Evolutionary conservation across 768 basidiomycete species (phyloP), one percentile per base, ranked within the genome.

Genomic region (Xerocomus spinulosus): DNA sequence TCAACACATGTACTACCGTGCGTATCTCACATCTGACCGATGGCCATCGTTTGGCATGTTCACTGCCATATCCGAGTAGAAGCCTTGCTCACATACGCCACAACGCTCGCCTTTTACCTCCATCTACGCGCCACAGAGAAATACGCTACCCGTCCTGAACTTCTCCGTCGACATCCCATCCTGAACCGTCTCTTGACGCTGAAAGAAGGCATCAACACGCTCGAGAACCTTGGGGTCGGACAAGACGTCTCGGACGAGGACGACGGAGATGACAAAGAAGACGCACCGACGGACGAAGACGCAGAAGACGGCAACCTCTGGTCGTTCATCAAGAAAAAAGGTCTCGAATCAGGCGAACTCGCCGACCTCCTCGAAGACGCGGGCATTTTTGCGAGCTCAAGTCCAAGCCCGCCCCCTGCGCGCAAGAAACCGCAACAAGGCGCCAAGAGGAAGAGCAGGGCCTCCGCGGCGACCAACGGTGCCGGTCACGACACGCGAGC

Each of bases 41-140:
- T 17, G 9, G n/a, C 37, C 48, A 18, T 39, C 25, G 6, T 18
- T 30, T 44, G 18, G 7, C 28, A 17, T 42, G 24, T 45, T 50
- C 23, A 46, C 34, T 25, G 35, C 32, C 20, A 30, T 29, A 17
- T 50, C 20, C 15, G 44, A 52, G 24, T 65, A 97, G 94, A 98
- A 74, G 79, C 92, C 1, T 73, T 95, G 2, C 71, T 96, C 30
- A 91, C 93, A 9, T 98, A 98, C 61, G 77, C 89, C 17, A 89
- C 92, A 1, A 85, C 83, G 2, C 82, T 98, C 37, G 88, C 93
- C 1, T 97, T 93, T 70, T 97, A 95, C 70, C 72, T 98, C 33
- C 82, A 93, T 64, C 75, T 98, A n/a, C 81, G 88, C 15, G 74
- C 87, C 20, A 77, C 77, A 33, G 73, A 79, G 51, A 79, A 85